phyloP scores from a whole-genome alignment of 352 stramenopile genomes.

The Phytopythium sindhum region DNA sequence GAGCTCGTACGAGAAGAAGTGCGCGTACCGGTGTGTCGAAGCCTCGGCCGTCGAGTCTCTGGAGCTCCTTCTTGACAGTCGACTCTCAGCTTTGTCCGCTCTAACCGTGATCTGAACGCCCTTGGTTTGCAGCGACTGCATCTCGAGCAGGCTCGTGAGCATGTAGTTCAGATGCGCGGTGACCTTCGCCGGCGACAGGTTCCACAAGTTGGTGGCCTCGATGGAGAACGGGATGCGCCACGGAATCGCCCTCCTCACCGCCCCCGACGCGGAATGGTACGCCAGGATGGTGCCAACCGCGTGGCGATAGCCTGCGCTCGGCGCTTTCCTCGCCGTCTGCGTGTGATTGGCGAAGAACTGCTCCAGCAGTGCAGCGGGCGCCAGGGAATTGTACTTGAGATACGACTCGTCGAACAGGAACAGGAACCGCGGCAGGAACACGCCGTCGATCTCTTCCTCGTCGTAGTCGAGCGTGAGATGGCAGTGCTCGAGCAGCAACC shows the following conservation, averaged over 20 bases:
- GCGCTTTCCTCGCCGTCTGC: neutral
- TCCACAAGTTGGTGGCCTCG: conserved; percentile 20
- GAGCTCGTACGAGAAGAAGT: conserved; percentile 32
- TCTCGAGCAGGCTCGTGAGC: conserved; percentile 20
- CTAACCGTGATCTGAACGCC: conserved; percentile 5
- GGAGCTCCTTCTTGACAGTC: conserved; percentile 6
- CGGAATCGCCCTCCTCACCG: conserved; percentile 11
- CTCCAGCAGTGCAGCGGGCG: conserved; percentile 20
- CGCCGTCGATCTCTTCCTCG: conserved; percentile 23
- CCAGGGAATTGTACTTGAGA: conserved; percentile 24
- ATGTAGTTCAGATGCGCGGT: conserved; percentile 19
- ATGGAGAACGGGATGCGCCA: conserved; percentile 22
- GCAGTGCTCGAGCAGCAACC: conserved; percentile 26
- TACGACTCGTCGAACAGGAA: conserved; percentile 22
- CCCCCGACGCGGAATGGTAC: conserved; percentile 8
- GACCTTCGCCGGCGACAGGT: conserved; percentile 16
- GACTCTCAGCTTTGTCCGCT: neutral
- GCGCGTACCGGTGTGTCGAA: conserved; percentile 11
- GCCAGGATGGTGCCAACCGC: conserved; percentile 18
- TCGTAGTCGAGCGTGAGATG: conserved; percentile 24
- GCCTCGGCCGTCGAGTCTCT: conserved; percentile 12
- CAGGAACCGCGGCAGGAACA: conserved; percentile 20
- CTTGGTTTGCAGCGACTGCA: conserved; percentile 6
- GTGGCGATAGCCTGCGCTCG: conserved; percentile 17
- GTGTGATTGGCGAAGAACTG: conserved; percentile 24